Evolutionary conservation across 495 filamentous ascomycete genomes (phyloP).

Genomic region (Ramalina intermedia): DNA sequence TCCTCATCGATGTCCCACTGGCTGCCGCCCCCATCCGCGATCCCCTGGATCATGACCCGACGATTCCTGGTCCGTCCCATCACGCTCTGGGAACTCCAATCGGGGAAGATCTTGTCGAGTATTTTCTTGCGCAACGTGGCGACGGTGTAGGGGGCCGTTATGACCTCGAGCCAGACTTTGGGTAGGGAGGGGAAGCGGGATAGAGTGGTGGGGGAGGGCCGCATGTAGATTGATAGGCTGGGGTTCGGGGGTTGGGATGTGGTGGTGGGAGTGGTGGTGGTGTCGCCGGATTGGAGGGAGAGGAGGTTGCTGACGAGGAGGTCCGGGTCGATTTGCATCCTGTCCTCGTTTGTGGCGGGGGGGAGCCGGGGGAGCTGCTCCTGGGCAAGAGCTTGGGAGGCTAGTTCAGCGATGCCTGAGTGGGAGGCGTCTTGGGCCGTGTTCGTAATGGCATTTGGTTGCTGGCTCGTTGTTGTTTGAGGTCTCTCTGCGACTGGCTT

Average conservation of each 20-base stretch:
- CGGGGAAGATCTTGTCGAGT: too few species aligned
- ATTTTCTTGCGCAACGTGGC: constrained; percentile 35
- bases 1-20: constrained; percentile 50
- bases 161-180: constrained; percentile 48
- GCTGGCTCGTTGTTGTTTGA: too few species aligned
- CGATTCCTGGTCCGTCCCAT: constrained; percentile 13
- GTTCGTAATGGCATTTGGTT: too few species aligned
- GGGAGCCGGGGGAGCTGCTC: constrained; percentile 29
- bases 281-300: constrained; percentile 28
- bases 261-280: constrained; percentile 27
- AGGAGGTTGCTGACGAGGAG: constrained; percentile 34
- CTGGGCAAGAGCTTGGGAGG: constrained; percentile 36
- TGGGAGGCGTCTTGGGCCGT: too few species aligned
- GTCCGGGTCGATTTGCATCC: constrained; percentile 55
- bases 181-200: constrained; percentile 22
- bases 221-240: constrained; percentile 47
- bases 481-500: neutral
- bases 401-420: constrained; percentile 34
- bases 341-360: constrained; percentile 28
- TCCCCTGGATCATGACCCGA: constrained; percentile 47
- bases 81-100: constrained; percentile 3
- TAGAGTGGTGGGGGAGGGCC: constrained; percentile 27
- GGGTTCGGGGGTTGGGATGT: constrained; percentile 17
- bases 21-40: constrained; percentile 41
- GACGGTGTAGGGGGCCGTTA: constrained; percentile 36